A percentile compares a stretch with the other conserved stretches of the same genome.
These are phyloP conservation scores for Coprinellus micaceus DNA, from an alignment of 768 basidiomycete species.

Conservation along the genomic window DNA sequence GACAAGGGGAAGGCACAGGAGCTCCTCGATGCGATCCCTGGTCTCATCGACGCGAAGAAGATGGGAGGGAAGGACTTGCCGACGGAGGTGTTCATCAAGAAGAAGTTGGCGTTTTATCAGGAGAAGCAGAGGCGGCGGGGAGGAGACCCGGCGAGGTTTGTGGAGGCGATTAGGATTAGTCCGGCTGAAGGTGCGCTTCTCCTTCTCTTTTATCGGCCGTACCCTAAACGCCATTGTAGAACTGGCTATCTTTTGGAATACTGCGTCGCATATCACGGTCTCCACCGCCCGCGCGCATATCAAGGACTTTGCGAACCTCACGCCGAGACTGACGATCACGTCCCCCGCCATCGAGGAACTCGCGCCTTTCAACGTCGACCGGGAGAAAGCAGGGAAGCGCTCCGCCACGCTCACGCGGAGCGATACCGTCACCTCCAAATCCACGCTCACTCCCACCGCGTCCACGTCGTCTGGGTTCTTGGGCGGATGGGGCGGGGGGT, in stretches of 20 bases:
- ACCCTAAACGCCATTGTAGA: not conserved
- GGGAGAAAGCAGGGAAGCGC: not conserved
- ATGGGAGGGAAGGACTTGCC: conserved; percentile 66
- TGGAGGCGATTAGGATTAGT: conserved; percentile 58
- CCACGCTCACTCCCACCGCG: not conserved
- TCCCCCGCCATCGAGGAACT: not conserved
- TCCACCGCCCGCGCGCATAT: conserved; percentile 58
- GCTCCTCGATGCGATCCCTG: conserved; percentile 60
- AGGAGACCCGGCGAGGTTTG: conserved; percentile 48
- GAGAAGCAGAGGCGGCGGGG: conserved; percentile 58
- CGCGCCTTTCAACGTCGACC: not conserved
- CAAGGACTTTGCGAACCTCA: conserved; percentile 44
- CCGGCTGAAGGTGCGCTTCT: conserved; percentile 72
- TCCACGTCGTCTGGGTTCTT: not conserved
- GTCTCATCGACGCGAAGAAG: conserved; percentile 55
- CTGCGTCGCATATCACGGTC: conserved; percentile 55
- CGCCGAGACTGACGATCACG: conserved; percentile 30
- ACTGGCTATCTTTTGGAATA: conserved; percentile 67
- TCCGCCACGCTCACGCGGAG: conserved; percentile 3
- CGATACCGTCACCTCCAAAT: not conserved
- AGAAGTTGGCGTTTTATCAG: conserved; percentile 72
- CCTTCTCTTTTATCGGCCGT: not conserved
- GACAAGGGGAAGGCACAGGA: conserved; percentile 56
- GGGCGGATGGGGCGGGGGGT: conserved; percentile 5
- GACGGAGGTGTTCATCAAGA: conserved; percentile 74